Evolutionary conservation across 495 filamentous ascomycete genomes (phyloP).

Genomic region (Talaromyces thailandensis): DNA sequence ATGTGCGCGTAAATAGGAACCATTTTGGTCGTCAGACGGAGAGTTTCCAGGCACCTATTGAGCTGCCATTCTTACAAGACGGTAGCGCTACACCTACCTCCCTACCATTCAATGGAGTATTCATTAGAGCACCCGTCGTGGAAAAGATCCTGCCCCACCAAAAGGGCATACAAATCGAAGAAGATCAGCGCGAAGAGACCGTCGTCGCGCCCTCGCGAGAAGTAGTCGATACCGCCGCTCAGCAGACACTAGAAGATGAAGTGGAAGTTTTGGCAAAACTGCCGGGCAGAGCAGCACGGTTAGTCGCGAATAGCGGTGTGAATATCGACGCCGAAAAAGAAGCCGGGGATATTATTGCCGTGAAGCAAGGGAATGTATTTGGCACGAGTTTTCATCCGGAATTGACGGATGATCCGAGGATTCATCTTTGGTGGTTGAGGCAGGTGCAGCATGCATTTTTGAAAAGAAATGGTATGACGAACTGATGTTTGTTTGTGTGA

Average conservation of each 20-base stretch:
- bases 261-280: slow-evolving; percentile 44
- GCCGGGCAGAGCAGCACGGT: slow-evolving; percentile 32
- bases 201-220: slow-evolving; percentile 57
- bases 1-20: slow-evolving; percentile 89
- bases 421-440: slow-evolving; percentile 89
- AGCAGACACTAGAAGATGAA: slow-evolving; percentile 32
- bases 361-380: slow-evolving; percentile 88
- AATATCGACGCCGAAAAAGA: slow-evolving; percentile 34
- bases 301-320: slow-evolving; percentile 26
- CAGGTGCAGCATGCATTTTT: slow-evolving; percentile 47
- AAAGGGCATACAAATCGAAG: slow-evolving; percentile 39
- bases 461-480: slow-evolving; percentile 13
- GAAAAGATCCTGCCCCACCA: slow-evolving; percentile 63
- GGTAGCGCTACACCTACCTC: slow-evolving; percentile 3
- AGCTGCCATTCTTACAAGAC: slow-evolving; percentile 61
- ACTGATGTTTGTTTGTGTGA: slow-evolving; percentile 17
- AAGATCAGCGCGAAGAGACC: slow-evolving; percentile 45
- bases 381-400: slow-evolving; percentile 97
- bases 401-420: slow-evolving; percentile 77
- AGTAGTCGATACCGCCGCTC: slow-evolving; percentile 30
- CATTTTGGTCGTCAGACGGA: slow-evolving; percentile 92
- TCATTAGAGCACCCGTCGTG: slow-evolving; percentile 91
- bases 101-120: slow-evolving; percentile 67
- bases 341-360: slow-evolving; percentile 78
- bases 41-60: slow-evolving; percentile 74